Base-by-base conservation (phyloP, 1,284 basidiomycete species). In the Sporisorium exsertum region DNA sequence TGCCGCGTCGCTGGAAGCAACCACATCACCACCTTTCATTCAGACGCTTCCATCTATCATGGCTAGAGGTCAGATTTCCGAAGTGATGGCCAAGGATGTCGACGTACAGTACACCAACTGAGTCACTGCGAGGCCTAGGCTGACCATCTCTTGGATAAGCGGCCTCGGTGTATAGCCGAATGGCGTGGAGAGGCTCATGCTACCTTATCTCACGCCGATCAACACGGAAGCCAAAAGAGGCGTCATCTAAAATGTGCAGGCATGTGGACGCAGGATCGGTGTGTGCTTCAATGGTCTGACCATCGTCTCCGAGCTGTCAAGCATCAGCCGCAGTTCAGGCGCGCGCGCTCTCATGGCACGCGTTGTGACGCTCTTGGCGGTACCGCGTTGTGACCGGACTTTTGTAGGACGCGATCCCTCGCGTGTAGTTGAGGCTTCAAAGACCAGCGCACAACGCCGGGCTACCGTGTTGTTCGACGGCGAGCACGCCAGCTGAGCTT, bases 111-210 rank as follows among this genome's bases (percentile, higher is more conserved):
- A 43, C 16, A 8, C 43, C 43, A 46, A 15, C 45, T 22, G 9
- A 24, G 45, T 26, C 3, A 16, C 46, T 16, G 46, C 46, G 46
- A 29, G 26, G 24, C 7, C 18, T 6, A 29, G 26, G 46, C 46
- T 29, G 26, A 8, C 16, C 46, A 13, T 29, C 26, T 29, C 26
- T n/a, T 49, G 15, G 16, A 29, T 16, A 16, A 29, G 27, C 26
- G 40, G 42, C 33, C 26, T 32, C 42, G 20, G 33, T 56, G 54
- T 42, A 56, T 56, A 45, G 54, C 54, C 54, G 54, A 56, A 16
- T 26, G 10, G 16, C 35, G 53, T 45, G 42, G 24, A 37, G 10
- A 12, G 5, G 24, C 29, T 20, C 42, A 37, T 10, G 10, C 40
- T 15, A 20, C 2, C 37, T 27, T 27, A 47, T 20, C 32, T 47